Evolutionary conservation across 2,329 filamentous ascomycete species (phyloP).

Genomic region (Trichoderma citrinoviride): DNA sequence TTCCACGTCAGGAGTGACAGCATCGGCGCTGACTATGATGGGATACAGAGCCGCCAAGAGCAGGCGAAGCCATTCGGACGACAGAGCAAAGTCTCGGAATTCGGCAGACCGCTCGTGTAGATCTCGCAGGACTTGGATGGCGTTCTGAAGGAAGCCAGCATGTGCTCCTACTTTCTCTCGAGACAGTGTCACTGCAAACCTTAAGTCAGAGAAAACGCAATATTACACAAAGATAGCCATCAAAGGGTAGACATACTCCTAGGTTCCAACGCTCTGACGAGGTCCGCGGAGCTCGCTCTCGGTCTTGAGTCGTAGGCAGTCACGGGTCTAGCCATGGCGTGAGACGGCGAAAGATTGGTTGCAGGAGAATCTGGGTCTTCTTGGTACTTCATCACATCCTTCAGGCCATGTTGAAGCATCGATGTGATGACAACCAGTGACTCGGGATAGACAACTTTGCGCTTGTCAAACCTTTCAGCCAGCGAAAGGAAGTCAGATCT

Average conservation of each 20-base stretch:
- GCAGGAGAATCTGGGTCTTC: constrained; percentile 57
- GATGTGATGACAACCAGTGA: constrained; percentile 74
- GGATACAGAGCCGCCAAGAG: constrained; percentile 81
- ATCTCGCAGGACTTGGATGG: constrained; percentile 75
- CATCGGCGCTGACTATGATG: constrained; percentile 80
- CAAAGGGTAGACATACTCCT: constrained; percentile 43
- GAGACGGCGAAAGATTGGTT: constrained; percentile 19
- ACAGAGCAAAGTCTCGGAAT: constrained; percentile 79
- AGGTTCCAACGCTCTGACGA: constrained; percentile 57
- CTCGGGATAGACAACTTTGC: constrained; percentile 71
- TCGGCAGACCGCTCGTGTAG: constrained; percentile 71
- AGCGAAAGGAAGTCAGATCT: constrained; percentile 73
- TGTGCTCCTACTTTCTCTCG: constrained; percentile 51
- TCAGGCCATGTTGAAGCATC: constrained; percentile 84
- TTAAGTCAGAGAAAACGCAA: constrained; percentile 18
- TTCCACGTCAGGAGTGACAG: constrained; percentile 79
- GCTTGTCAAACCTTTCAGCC: constrained; percentile 67
- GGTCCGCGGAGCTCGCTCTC: constrained; percentile 63
- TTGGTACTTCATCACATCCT: constrained; percentile 63
- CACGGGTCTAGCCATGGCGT: constrained; percentile 15
- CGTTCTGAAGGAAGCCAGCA: constrained; percentile 66
- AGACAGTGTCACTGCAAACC: constrained; percentile 29
- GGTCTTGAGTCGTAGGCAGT: constrained; percentile 31
- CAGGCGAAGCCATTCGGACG: constrained; percentile 77
- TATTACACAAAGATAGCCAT: too few species aligned